Evolutionary conservation across 805 yeast genomes (phyloP).

Genomic region (Candida pini): DNA sequence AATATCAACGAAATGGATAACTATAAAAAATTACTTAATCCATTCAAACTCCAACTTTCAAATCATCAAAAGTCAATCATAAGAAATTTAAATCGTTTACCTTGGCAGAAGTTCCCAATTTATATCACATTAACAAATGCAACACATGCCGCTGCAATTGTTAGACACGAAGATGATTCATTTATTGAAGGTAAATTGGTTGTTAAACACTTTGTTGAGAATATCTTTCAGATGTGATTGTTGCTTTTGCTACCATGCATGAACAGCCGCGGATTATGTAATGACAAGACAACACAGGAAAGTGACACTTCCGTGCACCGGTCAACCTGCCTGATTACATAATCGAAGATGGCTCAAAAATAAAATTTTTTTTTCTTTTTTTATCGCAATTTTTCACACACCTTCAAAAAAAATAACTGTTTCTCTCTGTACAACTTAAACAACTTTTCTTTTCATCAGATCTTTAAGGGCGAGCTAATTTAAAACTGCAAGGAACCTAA

Average conservation of each 20-base stretch:
- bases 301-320: too few relatives aligned
- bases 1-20: conserved; percentile 1
- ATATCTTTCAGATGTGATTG: conserved; percentile 27
- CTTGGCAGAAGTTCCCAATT: conserved; percentile 70
- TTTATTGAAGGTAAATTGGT: conserved; percentile 69
- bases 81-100: conserved; percentile 47
- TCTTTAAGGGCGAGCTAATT: conserved; percentile 34
- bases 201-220: conserved; percentile 56
- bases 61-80: conserved; percentile 47
- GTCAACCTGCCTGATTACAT: too few relatives aligned
- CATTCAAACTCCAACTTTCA: conserved; percentile 34
- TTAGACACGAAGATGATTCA: conserved; percentile 48
- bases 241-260: too few relatives aligned
- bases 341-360: too few relatives aligned
- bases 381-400: too few relatives aligned
- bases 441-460: background rate
- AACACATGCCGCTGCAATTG: conserved; percentile 81
- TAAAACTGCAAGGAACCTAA: conserved; percentile 46
- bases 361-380: too few relatives aligned
- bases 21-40: conserved; percentile 13
- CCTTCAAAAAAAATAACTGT: too few relatives aligned
- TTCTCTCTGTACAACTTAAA: background rate
- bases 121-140: conserved; percentile 58
- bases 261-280: too few relatives aligned
- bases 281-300: too few relatives aligned